Conservation (phyloP, 2,329 filamentous ascomycete genomes). For the Ophiostoma tasmaniense region DNA sequence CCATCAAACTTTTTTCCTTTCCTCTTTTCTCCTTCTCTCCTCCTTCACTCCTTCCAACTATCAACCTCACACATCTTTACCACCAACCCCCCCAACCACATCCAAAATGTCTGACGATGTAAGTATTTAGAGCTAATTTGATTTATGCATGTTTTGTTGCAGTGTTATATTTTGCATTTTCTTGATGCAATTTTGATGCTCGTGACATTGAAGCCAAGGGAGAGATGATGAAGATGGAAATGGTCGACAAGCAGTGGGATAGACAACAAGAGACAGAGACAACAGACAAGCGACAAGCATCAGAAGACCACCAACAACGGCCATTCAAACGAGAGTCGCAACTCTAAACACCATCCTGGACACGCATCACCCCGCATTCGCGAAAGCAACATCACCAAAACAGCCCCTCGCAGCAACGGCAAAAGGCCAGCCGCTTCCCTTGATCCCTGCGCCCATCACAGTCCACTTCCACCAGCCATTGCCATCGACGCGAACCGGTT, state of each 20-base stretch:
- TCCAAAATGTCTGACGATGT: slow-evolving; percentile 53
- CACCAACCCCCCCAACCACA: slow-evolving; percentile 27
- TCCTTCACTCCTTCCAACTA: slow-evolving; percentile 21
- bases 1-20: slow-evolving; percentile 19
- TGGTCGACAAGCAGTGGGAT: neutral
- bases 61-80: slow-evolving; percentile 25
- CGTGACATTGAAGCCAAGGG: neutral
- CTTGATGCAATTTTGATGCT: neutral
- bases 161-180: neutral
- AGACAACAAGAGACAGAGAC: neutral
- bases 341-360: slow-evolving; percentile 7
- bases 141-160: slow-evolving; percentile 7
- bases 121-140: slow-evolving; percentile 28
- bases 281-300: neutral
- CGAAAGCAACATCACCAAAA: slow-evolving; percentile 18
- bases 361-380: slow-evolving; percentile 41
- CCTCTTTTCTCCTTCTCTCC: neutral
- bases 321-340: neutral
- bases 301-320: neutral
- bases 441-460: neutral
- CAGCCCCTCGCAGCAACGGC: slow-evolving; percentile 1
- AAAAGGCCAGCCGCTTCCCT: neutral
- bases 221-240: neutral
- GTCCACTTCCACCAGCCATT: neutral
- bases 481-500: neutral